A percentile compares a stretch with the other conserved stretches of the same genome.
Evolutionary conservation across 768 basidiomycete genomes (phyloP).

Genomic region (Lactifluus rugatus): DNA sequence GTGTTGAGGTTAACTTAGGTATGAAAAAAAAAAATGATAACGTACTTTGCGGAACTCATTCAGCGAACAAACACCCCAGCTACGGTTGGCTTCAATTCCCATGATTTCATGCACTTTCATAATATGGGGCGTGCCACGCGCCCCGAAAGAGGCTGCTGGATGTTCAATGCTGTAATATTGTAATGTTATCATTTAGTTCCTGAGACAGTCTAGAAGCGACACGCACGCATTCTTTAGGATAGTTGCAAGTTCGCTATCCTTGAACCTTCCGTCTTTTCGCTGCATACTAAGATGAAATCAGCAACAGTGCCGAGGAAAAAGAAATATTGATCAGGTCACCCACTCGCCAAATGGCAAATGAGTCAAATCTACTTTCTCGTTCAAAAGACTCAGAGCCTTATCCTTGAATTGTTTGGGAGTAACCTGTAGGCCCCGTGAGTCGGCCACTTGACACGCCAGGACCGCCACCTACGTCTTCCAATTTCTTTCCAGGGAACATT

Average conservation of each 20-base stretch:
- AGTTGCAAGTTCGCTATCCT: conserved; percentile 59
- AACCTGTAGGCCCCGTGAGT: conserved; percentile 23
- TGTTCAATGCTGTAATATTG: conserved; percentile 46
- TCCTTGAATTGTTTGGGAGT: conserved; percentile 42
- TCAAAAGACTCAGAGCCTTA: conserved; percentile 33
- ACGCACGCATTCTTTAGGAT: conserved; percentile 60
- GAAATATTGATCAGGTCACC: conserved; percentile 17
- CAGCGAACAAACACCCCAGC: conserved; percentile 74
- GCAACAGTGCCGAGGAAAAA: not conserved
- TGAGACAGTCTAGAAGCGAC: not conserved
- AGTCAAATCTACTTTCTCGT: conserved; percentile 35
- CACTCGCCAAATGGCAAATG: conserved; percentile 64
- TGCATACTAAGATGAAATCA: conserved; percentile 34
- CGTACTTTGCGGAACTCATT: conserved; percentile 71
- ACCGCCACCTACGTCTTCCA: conserved; percentile 29
- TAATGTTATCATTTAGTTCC: not conserved
- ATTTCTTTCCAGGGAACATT: conserved; percentile 44
- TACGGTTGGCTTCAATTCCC: conserved; percentile 69
- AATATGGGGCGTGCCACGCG: conserved; percentile 57
- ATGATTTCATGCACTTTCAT: conserved; percentile 77
- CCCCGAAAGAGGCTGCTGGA: conserved; percentile 64
- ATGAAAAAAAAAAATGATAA: not conserved
- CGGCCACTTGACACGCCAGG: not conserved
- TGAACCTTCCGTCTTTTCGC: conserved; percentile 54
- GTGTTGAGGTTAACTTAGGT: not conserved